Evolutionary conservation across 2,329 filamentous ascomycete species (phyloP).

Genomic region (Aspergillus fischeri): DNA sequence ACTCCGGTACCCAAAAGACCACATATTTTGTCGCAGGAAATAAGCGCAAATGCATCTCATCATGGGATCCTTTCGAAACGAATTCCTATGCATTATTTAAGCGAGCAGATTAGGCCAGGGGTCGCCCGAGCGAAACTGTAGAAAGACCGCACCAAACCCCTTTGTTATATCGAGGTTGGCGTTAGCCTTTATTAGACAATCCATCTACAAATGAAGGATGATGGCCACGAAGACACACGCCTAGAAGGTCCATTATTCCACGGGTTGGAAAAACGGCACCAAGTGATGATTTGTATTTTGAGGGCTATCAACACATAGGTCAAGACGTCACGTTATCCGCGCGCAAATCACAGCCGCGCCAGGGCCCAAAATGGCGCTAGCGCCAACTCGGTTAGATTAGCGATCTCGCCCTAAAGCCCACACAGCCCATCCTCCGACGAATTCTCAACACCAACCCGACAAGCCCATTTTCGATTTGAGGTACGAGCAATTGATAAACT

Average conservation of each 20-base stretch:
- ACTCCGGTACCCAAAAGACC: background rate
- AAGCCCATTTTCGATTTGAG: slow-evolving; percentile 43
- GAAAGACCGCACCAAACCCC: background rate
- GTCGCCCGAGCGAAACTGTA: background rate
- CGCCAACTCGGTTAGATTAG: slow-evolving; percentile 41
- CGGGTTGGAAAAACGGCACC: background rate
- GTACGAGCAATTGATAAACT: slow-evolving; percentile 33
- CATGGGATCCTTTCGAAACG: background rate
- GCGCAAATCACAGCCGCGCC: slow-evolving; percentile 7
- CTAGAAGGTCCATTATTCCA: background rate
- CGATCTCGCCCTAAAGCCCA: slow-evolving; percentile 44
- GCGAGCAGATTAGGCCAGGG: background rate
- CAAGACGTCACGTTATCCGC: slow-evolving; percentile 4
- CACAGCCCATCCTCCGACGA: slow-evolving; percentile 38
- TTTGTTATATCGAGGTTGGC: background rate
- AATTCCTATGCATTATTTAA: background rate
- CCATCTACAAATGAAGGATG: background rate
- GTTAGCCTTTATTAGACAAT: background rate
- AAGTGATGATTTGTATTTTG: background rate
- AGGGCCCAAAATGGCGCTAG: slow-evolving; percentile 24
- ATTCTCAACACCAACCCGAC: slow-evolving; percentile 41
- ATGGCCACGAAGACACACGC: background rate
- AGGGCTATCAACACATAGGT: background rate
- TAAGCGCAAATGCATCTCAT: background rate
- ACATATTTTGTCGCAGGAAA: background rate